Conservation (phyloP, 331 rosid genomes). For the Spiraea crenata region DNA sequence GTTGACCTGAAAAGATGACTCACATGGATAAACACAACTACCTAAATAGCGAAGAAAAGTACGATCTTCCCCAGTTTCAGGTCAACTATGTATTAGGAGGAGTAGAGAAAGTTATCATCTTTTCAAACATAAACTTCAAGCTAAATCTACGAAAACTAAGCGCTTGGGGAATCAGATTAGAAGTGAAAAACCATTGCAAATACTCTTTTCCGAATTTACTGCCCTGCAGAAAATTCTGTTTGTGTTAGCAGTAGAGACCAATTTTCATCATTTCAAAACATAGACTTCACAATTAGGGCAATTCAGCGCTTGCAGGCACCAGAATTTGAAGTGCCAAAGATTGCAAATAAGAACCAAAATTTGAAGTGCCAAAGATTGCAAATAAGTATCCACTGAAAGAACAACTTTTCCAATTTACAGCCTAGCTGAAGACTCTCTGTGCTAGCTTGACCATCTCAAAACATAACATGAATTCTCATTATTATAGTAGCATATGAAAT, state of each 20-base stretch:
- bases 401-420: neutral
- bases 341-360: neutral
- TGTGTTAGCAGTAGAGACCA: too few relatives aligned
- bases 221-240: too few relatives aligned
- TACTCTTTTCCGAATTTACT: too few relatives aligned
- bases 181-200: too few relatives aligned
- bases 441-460: neutral
- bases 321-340: neutral
- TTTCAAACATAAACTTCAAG: constrained; percentile 1
- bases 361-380: neutral
- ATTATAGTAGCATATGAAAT: neutral
- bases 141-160: neutral
- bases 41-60: constrained; percentile 9
- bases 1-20: constrained; percentile 49
- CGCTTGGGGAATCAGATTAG: neutral
- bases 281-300: too few relatives aligned
- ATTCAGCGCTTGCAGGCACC: too few relatives aligned
- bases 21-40: constrained; percentile 9
- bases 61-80: neutral
- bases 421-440: neutral
- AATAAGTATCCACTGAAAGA: constrained; percentile 9
- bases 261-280: too few relatives aligned
- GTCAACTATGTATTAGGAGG: too few relatives aligned
- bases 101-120: too few relatives aligned
- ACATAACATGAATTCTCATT: neutral